phyloP scores from a whole-genome alignment of 1,284 basidiomycete genomes.

The Ceratobasidium sp. region DNA sequence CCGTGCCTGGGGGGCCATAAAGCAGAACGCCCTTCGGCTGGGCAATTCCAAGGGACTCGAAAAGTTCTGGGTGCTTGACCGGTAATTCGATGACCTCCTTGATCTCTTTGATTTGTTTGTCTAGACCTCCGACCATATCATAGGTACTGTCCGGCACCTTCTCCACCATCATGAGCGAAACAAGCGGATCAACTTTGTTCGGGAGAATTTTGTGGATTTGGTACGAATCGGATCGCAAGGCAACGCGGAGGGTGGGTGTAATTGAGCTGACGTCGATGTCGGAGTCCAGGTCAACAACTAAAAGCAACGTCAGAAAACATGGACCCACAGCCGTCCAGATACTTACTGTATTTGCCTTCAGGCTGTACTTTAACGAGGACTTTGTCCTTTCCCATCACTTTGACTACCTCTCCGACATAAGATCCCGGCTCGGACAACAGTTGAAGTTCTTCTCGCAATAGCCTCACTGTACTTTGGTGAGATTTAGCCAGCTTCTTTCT shows the following conservation, averaged over 20 bases:
- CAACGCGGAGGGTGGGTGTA: conserved; percentile 89
- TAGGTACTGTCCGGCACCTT: conserved; percentile 99
- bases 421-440: conserved; percentile 95
- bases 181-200: conserved; percentile 94
- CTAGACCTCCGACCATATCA: conserved; percentile 98
- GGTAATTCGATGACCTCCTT: conserved; percentile 99
- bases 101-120: conserved; percentile 99
- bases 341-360: conserved; percentile 94
- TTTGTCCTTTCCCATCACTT: conserved; percentile 99
- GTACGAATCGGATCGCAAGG: conserved; percentile 95
- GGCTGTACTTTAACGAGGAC: conserved; percentile 98
- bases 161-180: conserved; percentile 99
- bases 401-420: conserved; percentile 97
- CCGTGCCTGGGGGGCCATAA: conserved; percentile 96
- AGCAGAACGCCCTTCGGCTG: conserved; percentile 97
- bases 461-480: conserved; percentile 61
- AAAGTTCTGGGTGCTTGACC: conserved; percentile 97
- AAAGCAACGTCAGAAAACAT: background rate
- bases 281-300: conserved; percentile 92
- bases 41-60: conserved; percentile 95
- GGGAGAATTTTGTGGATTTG: conserved; percentile 93
- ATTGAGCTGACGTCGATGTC: conserved; percentile 85
- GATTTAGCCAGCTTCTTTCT: background rate
- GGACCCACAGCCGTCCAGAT: background rate
- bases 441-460: conserved; percentile 93